Conservation (phyloP, 2,329 filamentous ascomycete genomes). For the Orbilia oligospora region DNA sequence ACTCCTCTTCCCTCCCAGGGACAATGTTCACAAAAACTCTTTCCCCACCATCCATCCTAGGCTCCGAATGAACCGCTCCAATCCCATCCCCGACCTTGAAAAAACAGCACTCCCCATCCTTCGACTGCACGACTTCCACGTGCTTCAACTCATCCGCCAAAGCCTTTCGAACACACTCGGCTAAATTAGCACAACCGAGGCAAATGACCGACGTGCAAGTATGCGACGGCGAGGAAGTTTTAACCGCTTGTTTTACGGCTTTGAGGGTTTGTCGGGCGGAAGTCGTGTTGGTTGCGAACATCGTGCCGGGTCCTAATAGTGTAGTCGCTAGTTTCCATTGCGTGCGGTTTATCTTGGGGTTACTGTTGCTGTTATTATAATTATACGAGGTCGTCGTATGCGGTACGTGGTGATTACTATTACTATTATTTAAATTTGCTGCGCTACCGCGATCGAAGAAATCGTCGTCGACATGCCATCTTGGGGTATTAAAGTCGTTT, state of each 20-base stretch:
- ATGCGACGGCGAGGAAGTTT: slow-evolving; percentile 65
- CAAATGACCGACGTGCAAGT: slow-evolving; percentile 69
- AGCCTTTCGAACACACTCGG: slow-evolving; percentile 67
- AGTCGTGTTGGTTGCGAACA: slow-evolving; percentile 67
- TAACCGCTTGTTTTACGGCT: slow-evolving; percentile 63
- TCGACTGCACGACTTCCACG: slow-evolving; percentile 15
- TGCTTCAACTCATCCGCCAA: slow-evolving; percentile 63
- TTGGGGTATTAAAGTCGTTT: slow-evolving; percentile 68
- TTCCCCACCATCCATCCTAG: slow-evolving; percentile 65
- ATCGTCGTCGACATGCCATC: slow-evolving; percentile 71
- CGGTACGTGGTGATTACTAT: slow-evolving; percentile 33
- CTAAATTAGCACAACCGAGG: slow-evolving; percentile 68
- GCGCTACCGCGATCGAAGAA: slow-evolving; percentile 66
- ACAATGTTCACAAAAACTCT: slow-evolving; percentile 68
- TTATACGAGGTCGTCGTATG: neutral
- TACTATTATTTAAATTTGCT: slow-evolving; percentile 50
- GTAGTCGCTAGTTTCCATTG: slow-evolving; percentile 71
- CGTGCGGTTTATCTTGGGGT: slow-evolving; percentile 64
- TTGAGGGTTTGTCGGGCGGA: slow-evolving; percentile 66
- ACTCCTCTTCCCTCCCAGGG: slow-evolving; percentile 66
- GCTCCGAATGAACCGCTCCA: slow-evolving; percentile 69
- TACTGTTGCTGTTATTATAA: too few relatives aligned
- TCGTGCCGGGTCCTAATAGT: slow-evolving; percentile 69
- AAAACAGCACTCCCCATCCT: slow-evolving; percentile 67
- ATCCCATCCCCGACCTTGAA: slow-evolving; percentile 68